These are phyloP conservation scores for Dioscorea alata DNA, from an alignment of 106 monocot species.

Conservation along the genomic window DNA sequence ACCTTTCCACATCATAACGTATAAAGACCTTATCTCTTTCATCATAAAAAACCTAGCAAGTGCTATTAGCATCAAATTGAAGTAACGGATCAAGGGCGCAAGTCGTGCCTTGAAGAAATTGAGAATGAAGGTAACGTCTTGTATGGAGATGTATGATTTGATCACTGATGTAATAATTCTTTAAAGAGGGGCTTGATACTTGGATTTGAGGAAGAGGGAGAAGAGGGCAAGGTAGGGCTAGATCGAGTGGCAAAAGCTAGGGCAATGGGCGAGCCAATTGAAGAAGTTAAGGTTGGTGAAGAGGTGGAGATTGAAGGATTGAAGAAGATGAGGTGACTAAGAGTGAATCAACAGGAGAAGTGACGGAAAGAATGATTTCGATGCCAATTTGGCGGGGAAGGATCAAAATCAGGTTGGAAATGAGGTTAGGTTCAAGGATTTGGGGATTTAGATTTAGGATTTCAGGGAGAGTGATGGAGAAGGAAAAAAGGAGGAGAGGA, in stretches of 20 bases:
- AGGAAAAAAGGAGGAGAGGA: no score
- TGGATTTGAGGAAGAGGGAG: slow-evolving; percentile 19
- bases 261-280: slow-evolving; percentile 36
- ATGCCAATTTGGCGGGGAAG: slow-evolving; percentile 41
- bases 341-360: slow-evolving; percentile 39
- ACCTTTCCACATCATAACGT: slow-evolving; percentile 27
- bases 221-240: slow-evolving; percentile 48
- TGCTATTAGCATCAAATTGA: slow-evolving; percentile 44
- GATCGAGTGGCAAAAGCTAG: slow-evolving; percentile 43
- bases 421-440: not conserved
- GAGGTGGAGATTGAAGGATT: slow-evolving; percentile 24
- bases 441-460: no score
- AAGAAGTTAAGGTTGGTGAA: slow-evolving; percentile 47
- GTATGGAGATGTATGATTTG: slow-evolving; percentile 23
- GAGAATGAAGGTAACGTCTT: slow-evolving; percentile 26
- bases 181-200: slow-evolving; percentile 12
- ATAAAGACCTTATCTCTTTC: slow-evolving; percentile 40
- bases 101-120: slow-evolving; percentile 7
- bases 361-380: slow-evolving; percentile 15
- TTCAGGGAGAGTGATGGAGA: no score
- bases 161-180: slow-evolving; percentile 48
- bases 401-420: slow-evolving; percentile 30
- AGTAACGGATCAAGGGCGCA: slow-evolving; percentile 23
- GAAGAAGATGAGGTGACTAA: slow-evolving; percentile 43
- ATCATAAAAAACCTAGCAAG: slow-evolving; percentile 39